These are phyloP conservation scores for Zymoseptoria brevis DNA, from an alignment of 2,329 filamentous ascomycete species.

Conservation along the genomic window DNA sequence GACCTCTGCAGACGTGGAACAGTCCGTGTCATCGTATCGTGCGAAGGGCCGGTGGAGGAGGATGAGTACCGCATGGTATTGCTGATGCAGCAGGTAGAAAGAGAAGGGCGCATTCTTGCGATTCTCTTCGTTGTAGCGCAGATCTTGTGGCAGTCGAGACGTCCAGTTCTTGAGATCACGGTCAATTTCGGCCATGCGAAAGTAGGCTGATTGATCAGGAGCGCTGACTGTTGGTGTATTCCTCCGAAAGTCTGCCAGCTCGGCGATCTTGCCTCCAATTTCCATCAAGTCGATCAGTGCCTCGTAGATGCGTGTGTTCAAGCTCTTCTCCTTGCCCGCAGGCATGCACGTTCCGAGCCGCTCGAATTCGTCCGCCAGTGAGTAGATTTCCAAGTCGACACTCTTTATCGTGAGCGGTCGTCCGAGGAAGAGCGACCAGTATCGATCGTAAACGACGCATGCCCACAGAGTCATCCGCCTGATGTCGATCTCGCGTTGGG, in stretches of 20 bases:
- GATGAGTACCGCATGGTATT: slow-evolving; percentile 20
- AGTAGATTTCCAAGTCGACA: slow-evolving; percentile 20
- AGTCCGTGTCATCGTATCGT: slow-evolving; percentile 15
- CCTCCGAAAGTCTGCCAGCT: slow-evolving; percentile 18
- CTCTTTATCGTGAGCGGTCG: slow-evolving; percentile 23
- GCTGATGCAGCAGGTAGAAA: slow-evolving; percentile 22
- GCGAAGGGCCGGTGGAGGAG: slow-evolving; percentile 22
- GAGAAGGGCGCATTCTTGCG: slow-evolving; percentile 16
- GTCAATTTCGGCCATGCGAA: slow-evolving; percentile 21
- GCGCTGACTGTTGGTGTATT: slow-evolving; percentile 6
- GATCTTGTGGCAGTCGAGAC: slow-evolving; percentile 14
- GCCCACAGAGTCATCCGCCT: slow-evolving; percentile 22
- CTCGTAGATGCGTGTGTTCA: slow-evolving; percentile 23
- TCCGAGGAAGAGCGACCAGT: slow-evolving; percentile 22
- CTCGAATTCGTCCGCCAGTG: slow-evolving; percentile 19
- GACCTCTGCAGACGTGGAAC: slow-evolving; percentile 12
- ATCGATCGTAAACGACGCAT: slow-evolving; percentile 22
- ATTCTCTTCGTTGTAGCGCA: slow-evolving; percentile 22
- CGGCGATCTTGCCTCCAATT: slow-evolving; percentile 23
- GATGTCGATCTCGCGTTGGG: slow-evolving; percentile 19
- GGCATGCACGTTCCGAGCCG: slow-evolving; percentile 21
- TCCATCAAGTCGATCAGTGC: slow-evolving; percentile 23
- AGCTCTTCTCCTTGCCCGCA: slow-evolving; percentile 14
- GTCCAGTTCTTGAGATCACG: slow-evolving; percentile 20
- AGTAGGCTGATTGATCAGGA: slow-evolving; percentile 21